Evolutionary conservation across 805 yeast genomes (phyloP).

Genomic region (Blastobotrys peoriensis): DNA sequence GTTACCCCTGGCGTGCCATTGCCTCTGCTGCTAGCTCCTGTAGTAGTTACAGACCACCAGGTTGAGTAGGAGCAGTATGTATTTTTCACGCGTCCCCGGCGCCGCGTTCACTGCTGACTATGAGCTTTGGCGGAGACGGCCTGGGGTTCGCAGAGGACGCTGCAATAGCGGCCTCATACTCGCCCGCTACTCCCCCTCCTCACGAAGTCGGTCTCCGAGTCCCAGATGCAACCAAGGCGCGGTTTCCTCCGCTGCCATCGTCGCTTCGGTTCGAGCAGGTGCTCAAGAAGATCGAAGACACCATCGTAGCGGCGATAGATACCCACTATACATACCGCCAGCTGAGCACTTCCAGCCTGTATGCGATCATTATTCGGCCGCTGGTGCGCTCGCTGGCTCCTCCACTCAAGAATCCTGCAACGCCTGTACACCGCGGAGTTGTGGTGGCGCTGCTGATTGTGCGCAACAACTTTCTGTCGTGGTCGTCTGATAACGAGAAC

Average conservation of each 20-base stretch:
- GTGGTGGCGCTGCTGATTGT: conserved; percentile 27
- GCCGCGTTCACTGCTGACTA: neutral
- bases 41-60: neutral
- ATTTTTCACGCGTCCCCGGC: neutral
- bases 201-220: no score
- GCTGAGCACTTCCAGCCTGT: conserved; percentile 21
- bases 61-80: neutral
- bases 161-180: no score
- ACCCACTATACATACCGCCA: conserved; percentile 28
- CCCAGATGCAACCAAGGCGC: neutral
- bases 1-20: no score
- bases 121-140: neutral
- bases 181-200: no score
- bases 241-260: conserved; percentile 20
- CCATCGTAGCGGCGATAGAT: conserved; percentile 21
- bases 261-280: conserved; percentile 22
- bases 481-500: conserved; percentile 19
- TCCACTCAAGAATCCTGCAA: conserved; percentile 2
- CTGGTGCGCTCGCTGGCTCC: conserved; percentile 16
- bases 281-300: conserved; percentile 21
- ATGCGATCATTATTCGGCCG: conserved; percentile 21
- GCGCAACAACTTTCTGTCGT: conserved; percentile 23
- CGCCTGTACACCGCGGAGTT: conserved; percentile 22
- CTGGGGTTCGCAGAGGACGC: neutral
- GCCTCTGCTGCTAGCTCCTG: no score